Evolutionary conservation across 352 stramenopile genomes (phyloP), one percentile per base, ranked within the genome.

Genomic region (Globisporangium perplexum): DNA sequence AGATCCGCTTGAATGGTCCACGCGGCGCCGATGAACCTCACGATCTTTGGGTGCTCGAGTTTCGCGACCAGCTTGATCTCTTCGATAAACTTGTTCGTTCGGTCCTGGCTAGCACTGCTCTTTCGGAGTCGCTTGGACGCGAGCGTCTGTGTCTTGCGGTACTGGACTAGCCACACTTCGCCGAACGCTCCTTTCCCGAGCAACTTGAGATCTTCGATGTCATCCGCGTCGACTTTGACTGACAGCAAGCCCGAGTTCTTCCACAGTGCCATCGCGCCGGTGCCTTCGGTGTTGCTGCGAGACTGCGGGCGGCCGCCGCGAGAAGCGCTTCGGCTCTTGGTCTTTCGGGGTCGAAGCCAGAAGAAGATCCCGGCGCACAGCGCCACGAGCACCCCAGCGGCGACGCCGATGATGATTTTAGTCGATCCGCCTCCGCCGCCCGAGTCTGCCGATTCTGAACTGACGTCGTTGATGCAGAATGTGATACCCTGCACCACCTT

Each of bases 141-240:
- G 11, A 81, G 59, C 6, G 69, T 48, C n/a, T 58, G 55, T 12
- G 59, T 66, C 11, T 56, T 22, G 3, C 68, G 66, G 31, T 75
- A 79, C n/a, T 59, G 69, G 0, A 68, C 66, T 0, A 84, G 62
- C 45, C 69, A 79, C 5, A 84, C 69, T 7, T 81, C 58, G 1
- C 63, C 42, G 12, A 71, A 72, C 0, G 66, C 63, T 15, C 71
- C 71, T 14, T 53, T 49, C 1, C 62, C 69, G 24, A 85, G 61
- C 20, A 59, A 60, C 2, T 47, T 49, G 0, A 82, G 35, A 18
- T 85, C 74, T 41, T 69, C 42, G 22, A 84, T 60, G 22, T 81
- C 71, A n/a, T 76, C 58, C 20, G 56, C 53, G 15, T 72, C 68
- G 0, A 80, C 55, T 46, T 73, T 66, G 20, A 80, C 33, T 1